Conservation (phyloP, 345 rosid genomes). For the Eutrema heterophyllum region DNA sequence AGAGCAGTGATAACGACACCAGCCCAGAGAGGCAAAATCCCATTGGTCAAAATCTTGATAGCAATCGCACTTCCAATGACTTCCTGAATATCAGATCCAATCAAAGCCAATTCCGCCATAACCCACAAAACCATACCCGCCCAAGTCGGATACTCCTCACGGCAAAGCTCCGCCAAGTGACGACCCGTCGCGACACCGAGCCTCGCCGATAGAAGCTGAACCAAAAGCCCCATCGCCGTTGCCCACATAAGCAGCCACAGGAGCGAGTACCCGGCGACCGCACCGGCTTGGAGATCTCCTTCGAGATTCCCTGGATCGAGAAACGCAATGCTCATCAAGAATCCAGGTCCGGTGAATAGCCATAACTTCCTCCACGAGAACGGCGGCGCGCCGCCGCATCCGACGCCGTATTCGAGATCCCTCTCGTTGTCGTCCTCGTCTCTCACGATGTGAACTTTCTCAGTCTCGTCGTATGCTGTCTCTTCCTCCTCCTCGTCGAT, state of each 20-base stretch:
- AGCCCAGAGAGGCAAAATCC: slow-evolving; percentile 76
- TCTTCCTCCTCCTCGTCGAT: slow-evolving; percentile 32
- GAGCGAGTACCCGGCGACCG: slow-evolving; percentile 89
- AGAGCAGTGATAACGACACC: slow-evolving; percentile 87
- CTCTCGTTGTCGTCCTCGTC: slow-evolving; percentile 31
- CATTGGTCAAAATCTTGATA: slow-evolving; percentile 71
- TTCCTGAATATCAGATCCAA: slow-evolving; percentile 93
- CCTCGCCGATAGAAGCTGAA: slow-evolving; percentile 82
- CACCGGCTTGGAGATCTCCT: slow-evolving; percentile 94
- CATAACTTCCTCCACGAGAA: slow-evolving; percentile 92
- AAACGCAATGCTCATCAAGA: slow-evolving; percentile 90
- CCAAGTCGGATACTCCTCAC: slow-evolving; percentile 91
- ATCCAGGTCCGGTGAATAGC: slow-evolving; percentile 95
- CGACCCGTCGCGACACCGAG: slow-evolving; percentile 91
- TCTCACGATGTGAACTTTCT: slow-evolving; percentile 62
- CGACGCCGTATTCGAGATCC: slow-evolving; percentile 22
- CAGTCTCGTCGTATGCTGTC: slow-evolving; percentile 61
- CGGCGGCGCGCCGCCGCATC: slow-evolving; percentile 49
- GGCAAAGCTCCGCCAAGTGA: slow-evolving; percentile 89
- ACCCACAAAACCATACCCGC: slow-evolving; percentile 72
- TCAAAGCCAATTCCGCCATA: slow-evolving; percentile 88
- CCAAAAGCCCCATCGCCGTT: slow-evolving; percentile 87
- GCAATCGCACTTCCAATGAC: slow-evolving; percentile 98
- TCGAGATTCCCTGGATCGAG: slow-evolving; percentile 94
- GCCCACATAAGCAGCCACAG: slow-evolving; percentile 93